Evolutionary conservation across 331 rosid species (phyloP).

Genomic region (Malus hybrid): DNA sequence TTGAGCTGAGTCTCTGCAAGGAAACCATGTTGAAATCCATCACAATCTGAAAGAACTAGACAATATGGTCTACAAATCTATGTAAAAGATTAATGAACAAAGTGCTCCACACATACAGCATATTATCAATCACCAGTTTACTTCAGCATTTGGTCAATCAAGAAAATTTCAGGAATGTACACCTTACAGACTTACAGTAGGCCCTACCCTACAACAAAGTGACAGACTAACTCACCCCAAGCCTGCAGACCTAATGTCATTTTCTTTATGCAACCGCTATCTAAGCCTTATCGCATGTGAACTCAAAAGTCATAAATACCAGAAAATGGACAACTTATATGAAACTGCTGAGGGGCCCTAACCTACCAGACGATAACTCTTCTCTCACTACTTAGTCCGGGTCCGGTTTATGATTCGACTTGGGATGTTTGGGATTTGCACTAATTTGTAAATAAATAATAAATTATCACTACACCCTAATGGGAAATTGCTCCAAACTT

Average conservation of each 20-base stretch:
- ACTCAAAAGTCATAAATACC: not conserved
- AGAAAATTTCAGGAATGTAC: not conserved
- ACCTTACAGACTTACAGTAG: not conserved
- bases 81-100: not conserved
- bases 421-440: no score
- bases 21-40: not conserved
- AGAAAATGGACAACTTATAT: not conserved
- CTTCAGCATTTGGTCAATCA: not conserved
- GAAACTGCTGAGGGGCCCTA: not conserved
- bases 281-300: not conserved
- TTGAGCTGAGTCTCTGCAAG: slow-evolving; percentile 37
- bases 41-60: not conserved
- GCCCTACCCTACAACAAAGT: not conserved
- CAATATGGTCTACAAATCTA: not conserved
- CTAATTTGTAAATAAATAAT: no score
- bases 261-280: not conserved
- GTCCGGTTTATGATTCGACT: no score
- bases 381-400: not conserved
- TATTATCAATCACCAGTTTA: not conserved
- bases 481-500: no score
- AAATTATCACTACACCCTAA: no score
- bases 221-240: not conserved
- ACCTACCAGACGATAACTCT: not conserved
- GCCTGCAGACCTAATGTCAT: not conserved
- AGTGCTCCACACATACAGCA: not conserved